Base-by-base conservation (phyloP, 768 basidiomycete genomes). In the Boletus sensibilis region DNA sequence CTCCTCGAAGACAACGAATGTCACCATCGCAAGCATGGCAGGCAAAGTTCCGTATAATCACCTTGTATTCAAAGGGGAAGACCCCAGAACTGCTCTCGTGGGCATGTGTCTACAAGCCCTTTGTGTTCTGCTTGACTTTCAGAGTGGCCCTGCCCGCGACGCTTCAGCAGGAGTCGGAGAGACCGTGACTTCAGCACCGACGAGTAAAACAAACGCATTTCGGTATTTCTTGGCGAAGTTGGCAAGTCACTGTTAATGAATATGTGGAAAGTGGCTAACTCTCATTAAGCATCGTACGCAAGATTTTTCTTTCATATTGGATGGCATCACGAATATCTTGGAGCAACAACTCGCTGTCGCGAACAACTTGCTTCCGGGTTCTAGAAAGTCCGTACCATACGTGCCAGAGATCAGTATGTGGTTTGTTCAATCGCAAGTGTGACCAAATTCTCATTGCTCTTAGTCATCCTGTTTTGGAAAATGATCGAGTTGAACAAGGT, bases 401-500 rank as follows among this genome's bases (percentile, higher is more conserved):
- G 79, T 93, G 43, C 81, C 87, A 14, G 94, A 97, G 73, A 88
- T 82, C 9, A 82, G 92, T 94, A 63, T 65, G 88, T 74, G 10
- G 23, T n/a, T 55, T 50, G 31, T 35, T 44, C 35, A 16, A 8
- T 34, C 5, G 35, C 37, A 45, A 34, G 21, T 27, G 13, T 31
- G 40, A 39, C 23, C 33, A 10, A 48, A 40, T 55, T n/a, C 58
- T 67, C 45, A 62, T 35, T 37, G 25, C n/a, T 42, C 34, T 11
- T 60, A 90, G 91, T 92, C 40, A 76, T 90, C 13, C 76, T 92
- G 53, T 80, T 96, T 48, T 98, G 95, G 95, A 91, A 94, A 73
- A 82, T 93, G 71, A 76, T 97, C 38, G 96, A 98, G 60, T 72
- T 92, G 23, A 98, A 98, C 76, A 97, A 92, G 79, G 94, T 94